Evolutionary conservation across 2,329 filamentous ascomycete species (phyloP).

Genomic region (Monosporascus sp.): DNA sequence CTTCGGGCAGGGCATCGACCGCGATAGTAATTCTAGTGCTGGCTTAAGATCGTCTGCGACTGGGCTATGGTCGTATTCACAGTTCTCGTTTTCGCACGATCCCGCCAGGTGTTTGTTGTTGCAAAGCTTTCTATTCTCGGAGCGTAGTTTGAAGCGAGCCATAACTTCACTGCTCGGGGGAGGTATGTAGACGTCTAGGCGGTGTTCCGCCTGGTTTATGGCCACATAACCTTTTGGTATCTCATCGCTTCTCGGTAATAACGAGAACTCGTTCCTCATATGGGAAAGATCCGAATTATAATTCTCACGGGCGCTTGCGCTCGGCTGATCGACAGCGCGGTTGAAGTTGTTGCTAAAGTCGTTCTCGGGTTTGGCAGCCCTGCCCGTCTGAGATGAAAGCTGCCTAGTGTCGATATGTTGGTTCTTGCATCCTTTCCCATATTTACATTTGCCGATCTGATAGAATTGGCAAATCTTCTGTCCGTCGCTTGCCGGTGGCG

Average conservation of each 20-base stretch:
- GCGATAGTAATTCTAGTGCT: slow-evolving; percentile 22
- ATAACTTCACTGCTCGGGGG: slow-evolving; percentile 10
- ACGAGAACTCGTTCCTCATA: slow-evolving; percentile 1
- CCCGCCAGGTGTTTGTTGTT: slow-evolving; percentile 22
- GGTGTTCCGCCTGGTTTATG: slow-evolving; percentile 21
- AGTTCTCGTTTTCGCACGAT: slow-evolving; percentile 17
- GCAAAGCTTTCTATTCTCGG: slow-evolving; percentile 19
- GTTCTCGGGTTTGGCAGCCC: slow-evolving; percentile 4
- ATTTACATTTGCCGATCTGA: slow-evolving; percentile 24
- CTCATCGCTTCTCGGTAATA: slow-evolving; percentile 18
- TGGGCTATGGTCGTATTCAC: slow-evolving; percentile 24
- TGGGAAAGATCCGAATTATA: not conserved
- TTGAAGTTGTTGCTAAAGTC: slow-evolving; percentile 3
- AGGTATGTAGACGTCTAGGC: slow-evolving; percentile 25
- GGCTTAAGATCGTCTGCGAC: slow-evolving; percentile 20
- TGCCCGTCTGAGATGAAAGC: slow-evolving; percentile 1
- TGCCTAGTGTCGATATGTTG: slow-evolving; percentile 14
- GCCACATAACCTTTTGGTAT: slow-evolving; percentile 22
- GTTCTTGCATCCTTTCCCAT: slow-evolving; percentile 22
- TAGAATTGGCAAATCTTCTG: slow-evolving; percentile 22
- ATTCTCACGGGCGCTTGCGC: slow-evolving; percentile 1
- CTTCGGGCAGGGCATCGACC: slow-evolving; percentile 23
- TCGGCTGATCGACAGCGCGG: slow-evolving; percentile 1
- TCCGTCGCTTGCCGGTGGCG: slow-evolving; percentile 5
- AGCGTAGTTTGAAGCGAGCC: slow-evolving; percentile 16